A percentile compares a stretch with the other conserved stretches of the same genome.
phyloP scores from a whole-genome alignment of 257 asterid species.

The Penstemon newberryi region DNA sequence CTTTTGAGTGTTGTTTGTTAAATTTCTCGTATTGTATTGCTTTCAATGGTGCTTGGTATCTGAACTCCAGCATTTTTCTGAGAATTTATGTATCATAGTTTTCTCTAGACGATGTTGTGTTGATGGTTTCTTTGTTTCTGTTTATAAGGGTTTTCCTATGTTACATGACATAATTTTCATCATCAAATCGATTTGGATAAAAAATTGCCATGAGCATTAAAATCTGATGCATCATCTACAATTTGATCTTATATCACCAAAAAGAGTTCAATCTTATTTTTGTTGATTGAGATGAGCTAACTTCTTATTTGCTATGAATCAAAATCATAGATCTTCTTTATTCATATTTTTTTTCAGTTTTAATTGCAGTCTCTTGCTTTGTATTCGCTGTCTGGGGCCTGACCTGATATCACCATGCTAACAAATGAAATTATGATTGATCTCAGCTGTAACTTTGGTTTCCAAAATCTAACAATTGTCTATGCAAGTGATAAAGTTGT shows the following conservation, averaged over 20 bases:
- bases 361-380: no score
- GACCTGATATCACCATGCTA: no score
- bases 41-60: conserved; percentile 11
- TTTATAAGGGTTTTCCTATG: not conserved
- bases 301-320: no score
- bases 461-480: conserved; percentile 11
- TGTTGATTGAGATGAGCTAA: no score
- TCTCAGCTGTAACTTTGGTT: conserved; percentile 9
- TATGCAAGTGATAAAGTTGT: not conserved
- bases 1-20: conserved; percentile 1
- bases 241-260: not conserved
- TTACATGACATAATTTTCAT: conserved; percentile 11
- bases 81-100: not conserved
- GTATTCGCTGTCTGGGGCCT: no score
- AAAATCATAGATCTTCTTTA: no score
- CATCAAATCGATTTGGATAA: not conserved
- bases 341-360: no score
- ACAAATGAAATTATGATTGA: not conserved
- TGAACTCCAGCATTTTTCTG: not conserved
- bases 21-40: conserved; percentile 10
- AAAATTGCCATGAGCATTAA: not conserved
- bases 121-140: conserved; percentile 8
- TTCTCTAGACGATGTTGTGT: not conserved
- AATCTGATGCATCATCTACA: not conserved
- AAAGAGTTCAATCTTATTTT: not conserved